Percentiles rank a stretch among this genome's conserved stretches.
phyloP scores from a whole-genome alignment of 352 stramenopile genomes.

The Phytophthora idaei region DNA sequence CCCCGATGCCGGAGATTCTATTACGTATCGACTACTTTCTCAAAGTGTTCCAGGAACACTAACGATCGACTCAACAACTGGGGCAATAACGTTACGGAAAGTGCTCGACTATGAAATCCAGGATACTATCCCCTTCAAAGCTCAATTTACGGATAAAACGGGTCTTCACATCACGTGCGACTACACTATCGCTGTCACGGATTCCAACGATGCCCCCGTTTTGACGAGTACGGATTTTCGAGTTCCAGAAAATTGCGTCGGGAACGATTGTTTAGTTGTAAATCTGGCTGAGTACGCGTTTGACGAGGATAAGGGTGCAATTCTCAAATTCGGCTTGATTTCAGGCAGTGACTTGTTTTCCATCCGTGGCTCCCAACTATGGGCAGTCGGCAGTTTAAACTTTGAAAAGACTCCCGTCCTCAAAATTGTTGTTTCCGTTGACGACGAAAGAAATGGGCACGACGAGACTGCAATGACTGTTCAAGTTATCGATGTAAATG shows the following conservation, averaged over 20 bases:
- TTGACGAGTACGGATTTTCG: slow-evolving; percentile 48
- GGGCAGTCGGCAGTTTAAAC: slow-evolving; percentile 19
- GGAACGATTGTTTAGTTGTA: slow-evolving; percentile 49
- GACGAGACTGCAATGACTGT: slow-evolving; percentile 28
- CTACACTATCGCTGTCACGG: slow-evolving; percentile 45
- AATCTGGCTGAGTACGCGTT: slow-evolving; percentile 42
- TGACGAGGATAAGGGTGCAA: slow-evolving; percentile 51
- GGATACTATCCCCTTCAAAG: slow-evolving; percentile 40
- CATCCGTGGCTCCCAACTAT: slow-evolving; percentile 27
- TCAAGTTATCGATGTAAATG: slow-evolving; percentile 39
- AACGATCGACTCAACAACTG: slow-evolving; percentile 20
- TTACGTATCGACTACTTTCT: slow-evolving; percentile 17
- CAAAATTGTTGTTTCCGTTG: slow-evolving; percentile 32
- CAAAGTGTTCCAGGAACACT: slow-evolving; percentile 10
- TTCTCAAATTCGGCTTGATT: slow-evolving; percentile 38
- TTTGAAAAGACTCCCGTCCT: slow-evolving; percentile 27
- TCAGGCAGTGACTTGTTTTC: slow-evolving; percentile 12
- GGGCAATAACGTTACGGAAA: slow-evolving; percentile 28
- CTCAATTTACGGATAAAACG: slow-evolving; percentile 52
- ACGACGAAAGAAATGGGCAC: slow-evolving; percentile 26
- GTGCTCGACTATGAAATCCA: slow-evolving; percentile 51
- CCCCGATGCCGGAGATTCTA: slow-evolving; percentile 19
- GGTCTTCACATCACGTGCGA: slow-evolving; percentile 45
- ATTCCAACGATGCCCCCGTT: slow-evolving; percentile 54
- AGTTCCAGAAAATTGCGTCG: slow-evolving; percentile 52